Evolutionary conservation across 768 basidiomycete species (phyloP).

Genomic region (Naganishia friedmannii): DNA sequence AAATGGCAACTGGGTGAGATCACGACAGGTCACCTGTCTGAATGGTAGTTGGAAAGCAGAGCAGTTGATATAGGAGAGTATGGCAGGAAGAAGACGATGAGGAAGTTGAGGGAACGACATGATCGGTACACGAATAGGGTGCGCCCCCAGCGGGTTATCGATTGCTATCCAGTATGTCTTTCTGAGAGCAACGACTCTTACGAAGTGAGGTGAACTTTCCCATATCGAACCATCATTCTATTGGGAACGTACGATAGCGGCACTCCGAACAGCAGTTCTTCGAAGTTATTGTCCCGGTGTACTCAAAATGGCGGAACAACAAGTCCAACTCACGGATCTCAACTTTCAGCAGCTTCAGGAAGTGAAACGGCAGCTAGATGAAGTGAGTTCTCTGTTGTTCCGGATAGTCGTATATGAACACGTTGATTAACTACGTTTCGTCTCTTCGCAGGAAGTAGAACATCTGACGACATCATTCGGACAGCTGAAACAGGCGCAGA

Average conservation of each 20-base stretch:
- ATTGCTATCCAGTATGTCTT: not conserved
- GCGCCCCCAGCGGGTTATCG: not conserved
- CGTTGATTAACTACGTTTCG: too few relatives aligned
- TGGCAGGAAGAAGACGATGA: too few relatives aligned
- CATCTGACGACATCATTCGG: constrained; percentile 88
- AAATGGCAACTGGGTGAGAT: too few relatives aligned
- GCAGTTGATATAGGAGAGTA: too few relatives aligned
- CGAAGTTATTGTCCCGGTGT: not conserved
- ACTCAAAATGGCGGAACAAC: constrained; percentile 58
- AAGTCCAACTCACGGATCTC: constrained; percentile 73
- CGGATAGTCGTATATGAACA: not conserved
- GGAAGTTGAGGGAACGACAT: not conserved
- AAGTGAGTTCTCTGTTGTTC: constrained; percentile 57
- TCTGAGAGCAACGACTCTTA: not conserved
- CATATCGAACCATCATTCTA: not conserved
- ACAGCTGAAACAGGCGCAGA: constrained; percentile 87
- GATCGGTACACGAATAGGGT: not conserved
- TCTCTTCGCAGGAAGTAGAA: constrained; percentile 69
- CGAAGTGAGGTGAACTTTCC: not conserved
- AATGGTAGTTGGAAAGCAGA: too few relatives aligned
- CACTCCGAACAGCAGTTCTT: not conserved
- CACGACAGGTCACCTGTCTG: too few relatives aligned
- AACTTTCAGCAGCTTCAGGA: constrained; percentile 81
- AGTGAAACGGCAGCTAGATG: constrained; percentile 86
- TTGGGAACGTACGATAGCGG: not conserved